Conservation (phyloP, 495 filamentous ascomycete genomes). For the Trypethelium eluteriae region DNA sequence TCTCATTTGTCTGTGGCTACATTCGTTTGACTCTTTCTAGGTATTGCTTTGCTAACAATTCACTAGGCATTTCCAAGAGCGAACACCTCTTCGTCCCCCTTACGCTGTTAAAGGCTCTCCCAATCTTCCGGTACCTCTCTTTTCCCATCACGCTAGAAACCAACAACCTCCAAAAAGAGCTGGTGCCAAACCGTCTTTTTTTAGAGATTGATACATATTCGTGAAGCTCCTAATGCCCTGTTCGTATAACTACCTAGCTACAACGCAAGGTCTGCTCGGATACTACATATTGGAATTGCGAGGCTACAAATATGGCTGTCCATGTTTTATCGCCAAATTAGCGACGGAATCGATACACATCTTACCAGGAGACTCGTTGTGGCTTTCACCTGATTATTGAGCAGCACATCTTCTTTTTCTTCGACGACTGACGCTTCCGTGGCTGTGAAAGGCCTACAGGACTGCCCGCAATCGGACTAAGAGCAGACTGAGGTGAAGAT, state of each 20-base stretch:
- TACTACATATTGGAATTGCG: background rate
- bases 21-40: background rate
- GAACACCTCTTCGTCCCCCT: background rate
- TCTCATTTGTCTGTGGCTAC: no score
- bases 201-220: background rate
- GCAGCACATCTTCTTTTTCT: no score
- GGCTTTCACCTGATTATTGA: no score
- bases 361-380: no score
- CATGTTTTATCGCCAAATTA: no score
- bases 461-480: no score
- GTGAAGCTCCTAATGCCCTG: constrained; percentile 1
- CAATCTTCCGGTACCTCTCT: background rate
- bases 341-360: no score
- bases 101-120: background rate
- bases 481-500: no score
- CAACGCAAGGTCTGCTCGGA: background rate
- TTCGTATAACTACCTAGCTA: background rate
- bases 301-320: constrained; percentile 3
- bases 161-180: background rate
- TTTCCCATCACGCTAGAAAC: background rate
- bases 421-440: no score
- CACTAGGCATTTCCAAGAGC: background rate
- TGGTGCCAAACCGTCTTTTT: background rate
- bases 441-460: no score
- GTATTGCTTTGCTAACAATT: background rate